Evolutionary conservation across 305 asterid genomes (phyloP).

Genomic region (Fraxinus ornus): DNA sequence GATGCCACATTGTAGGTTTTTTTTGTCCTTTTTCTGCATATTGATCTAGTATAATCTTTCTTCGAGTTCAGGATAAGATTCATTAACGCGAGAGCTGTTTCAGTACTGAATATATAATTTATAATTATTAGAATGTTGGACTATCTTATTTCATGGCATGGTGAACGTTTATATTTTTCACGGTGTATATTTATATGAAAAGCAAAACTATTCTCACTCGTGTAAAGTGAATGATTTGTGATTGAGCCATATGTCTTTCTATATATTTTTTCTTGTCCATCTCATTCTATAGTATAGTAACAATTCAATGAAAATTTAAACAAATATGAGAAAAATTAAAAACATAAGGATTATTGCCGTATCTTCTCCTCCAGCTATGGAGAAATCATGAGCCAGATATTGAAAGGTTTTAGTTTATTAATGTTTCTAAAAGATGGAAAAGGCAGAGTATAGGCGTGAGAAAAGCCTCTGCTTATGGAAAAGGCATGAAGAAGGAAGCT

Average conservation of each 20-base stretch:
- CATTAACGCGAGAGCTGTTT: neutral
- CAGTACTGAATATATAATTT: neutral
- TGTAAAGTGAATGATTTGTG: neutral
- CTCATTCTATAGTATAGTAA: neutral
- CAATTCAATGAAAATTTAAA: neutral
- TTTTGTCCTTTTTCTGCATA: constrained; percentile 25
- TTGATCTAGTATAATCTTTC: constrained; percentile 19
- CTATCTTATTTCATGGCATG: neutral
- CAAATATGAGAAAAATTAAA: neutral
- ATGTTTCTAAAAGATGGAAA: neutral
- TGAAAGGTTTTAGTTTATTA: neutral
- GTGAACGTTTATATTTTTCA: neutral
- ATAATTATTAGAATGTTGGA: neutral
- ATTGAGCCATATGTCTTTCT: neutral
- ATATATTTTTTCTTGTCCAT: neutral
- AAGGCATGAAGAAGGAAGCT: neutral
- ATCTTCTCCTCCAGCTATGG: neutral
- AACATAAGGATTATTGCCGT: neutral
- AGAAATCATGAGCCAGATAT: neutral
- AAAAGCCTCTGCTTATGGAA: neutral
- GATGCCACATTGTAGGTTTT: constrained; percentile 55
- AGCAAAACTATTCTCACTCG: neutral
- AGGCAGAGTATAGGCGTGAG: neutral
- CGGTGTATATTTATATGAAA: neutral
- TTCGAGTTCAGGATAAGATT: neutral